Evolutionary conservation across 208 protist genomes (phyloP).

Genomic region (Acanthamoeba culbertsoni): DNA sequence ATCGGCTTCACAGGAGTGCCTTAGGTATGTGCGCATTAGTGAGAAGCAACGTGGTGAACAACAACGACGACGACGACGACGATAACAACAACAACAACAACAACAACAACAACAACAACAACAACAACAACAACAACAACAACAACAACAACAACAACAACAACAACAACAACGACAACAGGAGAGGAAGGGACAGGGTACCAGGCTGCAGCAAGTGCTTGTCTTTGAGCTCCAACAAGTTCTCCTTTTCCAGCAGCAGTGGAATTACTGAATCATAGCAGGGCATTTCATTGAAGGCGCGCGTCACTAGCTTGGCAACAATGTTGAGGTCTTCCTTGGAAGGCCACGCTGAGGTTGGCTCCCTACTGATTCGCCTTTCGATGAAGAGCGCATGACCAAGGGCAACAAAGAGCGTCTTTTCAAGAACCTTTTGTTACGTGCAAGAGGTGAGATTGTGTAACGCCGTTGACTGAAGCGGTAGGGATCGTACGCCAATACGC

Average conservation of each 20-base stretch:
- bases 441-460: neutral
- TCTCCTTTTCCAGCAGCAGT: neutral
- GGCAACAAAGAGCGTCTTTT: neutral
- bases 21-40: neutral
- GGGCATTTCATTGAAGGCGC: constrained; percentile 48
- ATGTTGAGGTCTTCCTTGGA: neutral
- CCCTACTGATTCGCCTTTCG: neutral
- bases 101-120: too few species aligned
- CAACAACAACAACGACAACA: too few species aligned
- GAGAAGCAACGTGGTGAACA: too few species aligned
- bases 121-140: too few species aligned
- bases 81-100: too few species aligned
- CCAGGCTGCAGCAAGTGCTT: constrained; percentile 2
- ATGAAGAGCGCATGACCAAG: neutral
- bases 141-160: too few species aligned
- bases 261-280: constrained; percentile 18
- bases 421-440: neutral
- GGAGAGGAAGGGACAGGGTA: neutral
- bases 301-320: neutral
- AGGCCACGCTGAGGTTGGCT: neutral
- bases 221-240: neutral
- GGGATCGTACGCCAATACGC: neutral
- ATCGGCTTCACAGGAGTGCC: constrained; percentile 23
- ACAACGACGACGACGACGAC: too few species aligned
- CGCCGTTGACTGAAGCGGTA: neutral